Conservation (phyloP, 345 rosid species). For the Atalantia buxifolia region DNA sequence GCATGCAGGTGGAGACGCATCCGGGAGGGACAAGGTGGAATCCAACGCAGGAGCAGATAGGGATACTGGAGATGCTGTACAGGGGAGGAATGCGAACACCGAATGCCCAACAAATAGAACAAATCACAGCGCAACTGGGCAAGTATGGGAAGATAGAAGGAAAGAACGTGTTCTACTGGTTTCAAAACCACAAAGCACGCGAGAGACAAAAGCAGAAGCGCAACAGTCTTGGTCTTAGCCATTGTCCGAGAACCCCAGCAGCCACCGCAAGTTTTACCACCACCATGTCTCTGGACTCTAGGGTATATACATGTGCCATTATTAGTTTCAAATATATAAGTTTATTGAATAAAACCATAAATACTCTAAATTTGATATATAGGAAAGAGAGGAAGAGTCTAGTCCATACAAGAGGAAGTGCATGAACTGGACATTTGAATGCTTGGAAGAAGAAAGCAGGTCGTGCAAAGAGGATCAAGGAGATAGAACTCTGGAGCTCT, state of each 20-base stretch:
- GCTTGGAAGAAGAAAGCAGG: conserved; percentile 51
- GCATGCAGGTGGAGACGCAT: too few species aligned
- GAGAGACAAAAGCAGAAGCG: conserved; percentile 98
- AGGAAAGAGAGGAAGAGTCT: conserved; percentile 46
- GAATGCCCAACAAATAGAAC: conserved; percentile 88
- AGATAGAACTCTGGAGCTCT: conserved; percentile 85
- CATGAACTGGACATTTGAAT: conserved; percentile 78
- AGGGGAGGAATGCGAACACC: conserved; percentile 92
- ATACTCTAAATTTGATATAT: neutral
- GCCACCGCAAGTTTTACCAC: conserved; percentile 23
- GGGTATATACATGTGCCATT: conserved; percentile 13
- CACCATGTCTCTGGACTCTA: conserved; percentile 40
- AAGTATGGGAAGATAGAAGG: conserved; percentile 96
- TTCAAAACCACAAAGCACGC: conserved; percentile 98
- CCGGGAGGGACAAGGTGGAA: conserved; percentile 97
- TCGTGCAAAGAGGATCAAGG: conserved; percentile 39
- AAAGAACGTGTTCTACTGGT: conserved; percentile 97
- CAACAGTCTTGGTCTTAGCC: conserved; percentile 55
- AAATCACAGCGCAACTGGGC: conserved; percentile 75
- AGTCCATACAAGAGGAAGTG: conserved; percentile 84
- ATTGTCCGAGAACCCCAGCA: conserved; percentile 39
- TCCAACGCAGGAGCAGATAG: conserved; percentile 97
- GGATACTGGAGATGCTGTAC: conserved; percentile 87
- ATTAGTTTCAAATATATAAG: too few species aligned
- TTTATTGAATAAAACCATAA: too few species aligned